Evolutionary conservation across 176 grass and related monocot genomes (phyloP).

Genomic region (Zoysia pacifica): DNA sequence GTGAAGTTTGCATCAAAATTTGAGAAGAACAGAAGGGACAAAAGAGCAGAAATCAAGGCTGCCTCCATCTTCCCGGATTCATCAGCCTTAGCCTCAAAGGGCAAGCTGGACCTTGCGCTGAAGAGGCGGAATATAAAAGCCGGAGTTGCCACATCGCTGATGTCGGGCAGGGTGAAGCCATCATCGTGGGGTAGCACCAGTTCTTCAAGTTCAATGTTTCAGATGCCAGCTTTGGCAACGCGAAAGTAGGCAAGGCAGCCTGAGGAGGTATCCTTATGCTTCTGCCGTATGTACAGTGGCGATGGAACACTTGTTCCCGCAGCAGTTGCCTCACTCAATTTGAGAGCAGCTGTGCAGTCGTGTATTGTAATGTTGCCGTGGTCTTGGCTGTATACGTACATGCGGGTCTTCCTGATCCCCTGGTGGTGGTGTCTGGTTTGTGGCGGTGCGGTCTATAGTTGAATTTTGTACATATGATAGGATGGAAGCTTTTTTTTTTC

Average conservation of each 20-base stretch:
- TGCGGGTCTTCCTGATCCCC: not conserved
- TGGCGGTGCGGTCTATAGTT: not conserved
- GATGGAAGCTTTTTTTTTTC: not conserved
- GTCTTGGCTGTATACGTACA: conserved; percentile 1
- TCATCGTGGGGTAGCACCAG: conserved; percentile 53
- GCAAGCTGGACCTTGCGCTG: conserved; percentile 51
- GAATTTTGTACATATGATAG: too few relatives aligned
- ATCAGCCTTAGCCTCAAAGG: conserved; percentile 43
- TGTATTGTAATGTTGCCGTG: not conserved
- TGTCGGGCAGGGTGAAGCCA: conserved; percentile 66
- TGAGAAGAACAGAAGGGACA: conserved; percentile 1
- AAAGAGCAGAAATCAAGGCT: conserved; percentile 79
- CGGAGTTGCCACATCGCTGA: conserved; percentile 40
- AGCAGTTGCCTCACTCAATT: not conserved
- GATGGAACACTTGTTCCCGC: not conserved
- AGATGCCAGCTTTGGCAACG: conserved; percentile 27
- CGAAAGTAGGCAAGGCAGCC: conserved; percentile 33
- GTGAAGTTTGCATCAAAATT: too few relatives aligned
- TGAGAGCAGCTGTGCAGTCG: not conserved
- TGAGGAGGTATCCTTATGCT: not conserved
- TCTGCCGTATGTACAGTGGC: not conserved
- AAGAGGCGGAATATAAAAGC: conserved; percentile 86
- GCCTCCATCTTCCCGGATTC: conserved; percentile 73
- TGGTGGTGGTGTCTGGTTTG: not conserved
- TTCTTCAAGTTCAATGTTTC: conserved; percentile 31